These are phyloP conservation scores for Xylaria scruposa DNA, from an alignment of 495 filamentous ascomycete species.

Conservation along the genomic window DNA sequence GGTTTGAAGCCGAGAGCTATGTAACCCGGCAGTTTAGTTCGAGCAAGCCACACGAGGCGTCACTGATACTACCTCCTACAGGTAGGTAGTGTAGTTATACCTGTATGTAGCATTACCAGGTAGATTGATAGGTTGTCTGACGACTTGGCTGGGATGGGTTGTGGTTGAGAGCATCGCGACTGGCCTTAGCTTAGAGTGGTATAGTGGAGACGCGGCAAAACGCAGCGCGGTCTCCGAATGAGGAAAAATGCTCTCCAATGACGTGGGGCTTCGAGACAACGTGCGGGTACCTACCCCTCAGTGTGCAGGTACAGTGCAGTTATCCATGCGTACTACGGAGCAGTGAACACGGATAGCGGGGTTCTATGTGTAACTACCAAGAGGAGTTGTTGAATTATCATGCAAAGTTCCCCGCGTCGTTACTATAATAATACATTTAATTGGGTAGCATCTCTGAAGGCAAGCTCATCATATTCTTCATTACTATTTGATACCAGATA, in stretches of 20 bases:
- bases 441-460: background rate
- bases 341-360: conserved; percentile 6
- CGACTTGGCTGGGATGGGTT: background rate
- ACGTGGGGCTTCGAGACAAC: conserved; percentile 10
- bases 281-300: conserved; percentile 14
- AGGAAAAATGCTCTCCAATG: conserved; percentile 6
- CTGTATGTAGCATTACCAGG: no score
- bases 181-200: conserved; percentile 6
- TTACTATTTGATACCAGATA: background rate
- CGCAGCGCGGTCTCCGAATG: conserved; percentile 3
- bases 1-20: background rate
- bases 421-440: background rate
- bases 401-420: conserved; percentile 19
- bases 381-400: background rate
- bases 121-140: background rate
- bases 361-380: background rate
- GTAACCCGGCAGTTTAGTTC: background rate
- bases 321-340: background rate
- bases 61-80: background rate
- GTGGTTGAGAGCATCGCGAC: conserved; percentile 7
- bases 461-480: background rate
- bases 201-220: conserved; percentile 5
- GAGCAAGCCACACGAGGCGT: conserved; percentile 13
- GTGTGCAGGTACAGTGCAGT: conserved; percentile 1
- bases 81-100: no score